Conservation (phyloP, 371 early-diverging fungal genomes). For the Apophysomyces sp. region DNA sequence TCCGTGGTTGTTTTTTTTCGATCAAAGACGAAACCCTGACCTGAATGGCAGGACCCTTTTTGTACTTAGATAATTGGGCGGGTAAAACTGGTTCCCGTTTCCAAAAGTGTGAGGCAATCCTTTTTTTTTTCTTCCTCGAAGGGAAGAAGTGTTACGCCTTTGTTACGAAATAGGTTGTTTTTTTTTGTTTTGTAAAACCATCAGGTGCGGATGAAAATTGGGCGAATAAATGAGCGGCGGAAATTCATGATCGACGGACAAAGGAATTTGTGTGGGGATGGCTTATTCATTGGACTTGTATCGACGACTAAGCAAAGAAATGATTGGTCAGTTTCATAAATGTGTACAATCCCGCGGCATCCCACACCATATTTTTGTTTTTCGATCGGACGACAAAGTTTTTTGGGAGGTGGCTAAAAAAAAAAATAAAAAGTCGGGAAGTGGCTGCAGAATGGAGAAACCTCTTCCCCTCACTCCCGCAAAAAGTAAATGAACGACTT, state of each 20-base stretch:
- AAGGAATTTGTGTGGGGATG: not conserved
- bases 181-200: too few relatives aligned
- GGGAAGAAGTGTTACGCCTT: too few relatives aligned
- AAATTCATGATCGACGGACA: not conserved
- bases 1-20: too few relatives aligned
- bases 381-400: not conserved
- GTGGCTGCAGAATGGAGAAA: conserved; percentile 2
- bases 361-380: not conserved
- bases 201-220: not conserved
- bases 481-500: not conserved
- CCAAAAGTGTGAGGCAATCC: not conserved
- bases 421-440: not conserved
- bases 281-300: not conserved
- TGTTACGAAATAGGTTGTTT: too few relatives aligned
- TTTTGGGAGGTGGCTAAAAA: not conserved
- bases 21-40: conserved; percentile 2
- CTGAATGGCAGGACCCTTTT: not conserved
- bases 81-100: conserved; percentile 1
- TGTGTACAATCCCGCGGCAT: not conserved
- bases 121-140: too few relatives aligned
- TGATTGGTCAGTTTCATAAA: not conserved
- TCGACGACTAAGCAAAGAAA: not conserved
- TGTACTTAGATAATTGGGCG: not conserved
- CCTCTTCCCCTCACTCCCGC: not conserved
- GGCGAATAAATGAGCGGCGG: not conserved